Evolutionary conservation across 805 yeast species (phyloP).

Genomic region (Saccharomycopsis sp.): DNA sequence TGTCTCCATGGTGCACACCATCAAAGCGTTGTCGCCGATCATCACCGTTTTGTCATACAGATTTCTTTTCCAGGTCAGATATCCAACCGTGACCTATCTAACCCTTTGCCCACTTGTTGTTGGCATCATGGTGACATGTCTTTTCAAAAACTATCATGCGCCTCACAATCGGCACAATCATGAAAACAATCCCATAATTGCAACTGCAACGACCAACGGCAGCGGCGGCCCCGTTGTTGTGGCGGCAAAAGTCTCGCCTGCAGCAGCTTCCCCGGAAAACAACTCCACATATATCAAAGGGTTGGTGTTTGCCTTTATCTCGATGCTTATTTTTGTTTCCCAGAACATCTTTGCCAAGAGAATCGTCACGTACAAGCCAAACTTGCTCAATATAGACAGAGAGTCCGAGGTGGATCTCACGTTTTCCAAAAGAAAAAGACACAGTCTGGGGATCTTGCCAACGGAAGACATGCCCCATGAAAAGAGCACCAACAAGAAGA

Average conservation of each 20-base stretch:
- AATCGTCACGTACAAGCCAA: conserved; percentile 45
- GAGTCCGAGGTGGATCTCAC: conserved; percentile 3
- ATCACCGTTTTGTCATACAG: conserved; percentile 78
- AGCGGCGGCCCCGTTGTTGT: conserved; percentile 1
- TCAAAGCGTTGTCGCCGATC: conserved; percentile 85
- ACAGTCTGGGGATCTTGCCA: conserved; percentile 23
- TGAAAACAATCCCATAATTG: conserved; percentile 10
- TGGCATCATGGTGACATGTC: conserved; percentile 81
- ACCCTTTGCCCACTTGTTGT: conserved; percentile 69
- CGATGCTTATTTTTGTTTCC: conserved; percentile 55
- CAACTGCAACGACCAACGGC: background rate
- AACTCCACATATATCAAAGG: conserved; percentile 26
- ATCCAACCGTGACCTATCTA: conserved; percentile 57
- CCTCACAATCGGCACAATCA: too few relatives aligned
- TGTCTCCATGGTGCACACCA: conserved; percentile 90
- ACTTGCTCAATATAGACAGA: conserved; percentile 10
- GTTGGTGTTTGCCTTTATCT: conserved; percentile 31
- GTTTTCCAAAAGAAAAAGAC: background rate
- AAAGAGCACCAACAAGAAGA: conserved; percentile 25
- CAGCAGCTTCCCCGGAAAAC: too few relatives aligned
- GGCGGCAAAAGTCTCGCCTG: background rate
- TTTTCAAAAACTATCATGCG: conserved; percentile 34
- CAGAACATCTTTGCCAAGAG: conserved; percentile 78
- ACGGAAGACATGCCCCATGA: conserved; percentile 21
- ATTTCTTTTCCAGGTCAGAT: conserved; percentile 46